Evolutionary conservation across 345 rosid genomes (phyloP), one percentile per base, ranked within the genome.

Genomic region (Salix purpurea): DNA sequence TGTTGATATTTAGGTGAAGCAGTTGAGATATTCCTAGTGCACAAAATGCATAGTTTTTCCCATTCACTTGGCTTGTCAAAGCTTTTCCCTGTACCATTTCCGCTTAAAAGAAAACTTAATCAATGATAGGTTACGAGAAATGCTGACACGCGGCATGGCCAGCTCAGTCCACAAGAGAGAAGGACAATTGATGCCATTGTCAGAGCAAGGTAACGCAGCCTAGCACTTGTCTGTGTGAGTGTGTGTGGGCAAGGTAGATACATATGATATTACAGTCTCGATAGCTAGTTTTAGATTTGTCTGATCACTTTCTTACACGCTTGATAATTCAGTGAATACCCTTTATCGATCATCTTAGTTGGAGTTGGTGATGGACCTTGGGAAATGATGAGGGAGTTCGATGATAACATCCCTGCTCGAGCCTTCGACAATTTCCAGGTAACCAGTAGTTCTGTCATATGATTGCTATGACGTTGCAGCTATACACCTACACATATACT

Each of bases 331-430:
- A 92, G 98, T 76, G 84, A 92, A 83, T 90, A 91, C 85, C 98
- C 98, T 34, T 74, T 96, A 67, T 94, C 98, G 34, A 92, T 96
- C 65, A 83, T 94, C 64, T 84, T 94, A 73, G 98, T 96, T 0
- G 99, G 99, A 69, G 98, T 96, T 1, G 99, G 99, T 30, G 99
- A 96, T 83, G 99, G 99, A 16, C 99, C 99, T 34, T 96, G 99
- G 99, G 98, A 96, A 78, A 91, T 88, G 88, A 96, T 96, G 99
- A 85, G 86, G 77, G 97, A 96, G 82, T 96, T 96, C 50, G 98
- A 94, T 68, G 99, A 96, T 76, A 96, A 96, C 80, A 96, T 96
- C 48, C 98, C 99, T 75, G 77, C 97, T 67, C 84, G 99, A 83
- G 98, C 88, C 18, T 96, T 96, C 32, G 99, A 96, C 71, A 94